Base-by-base conservation (phyloP, 1,284 basidiomycete genomes). In the Puccinia coronata region DNA sequence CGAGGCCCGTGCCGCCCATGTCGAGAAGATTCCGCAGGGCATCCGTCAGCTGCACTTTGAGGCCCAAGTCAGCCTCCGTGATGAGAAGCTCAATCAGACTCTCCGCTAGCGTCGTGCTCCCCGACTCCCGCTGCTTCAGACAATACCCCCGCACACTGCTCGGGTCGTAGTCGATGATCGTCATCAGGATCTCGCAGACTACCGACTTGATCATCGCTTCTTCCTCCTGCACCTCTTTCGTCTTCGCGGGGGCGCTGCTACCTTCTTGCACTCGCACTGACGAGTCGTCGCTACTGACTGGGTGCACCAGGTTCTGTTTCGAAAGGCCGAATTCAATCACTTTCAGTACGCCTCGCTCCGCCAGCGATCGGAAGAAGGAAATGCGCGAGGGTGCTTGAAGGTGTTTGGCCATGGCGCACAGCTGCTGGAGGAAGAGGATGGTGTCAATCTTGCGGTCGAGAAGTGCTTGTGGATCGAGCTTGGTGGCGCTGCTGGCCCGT, bases 391-490 rank as follows among this genome's bases (percentile, higher is more conserved):
- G 92, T 9, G 98, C 89, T 86, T 98, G 96, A 18, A 98, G 92
- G 85, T 95, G 95, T 89, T 98, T 99, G 83, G 94, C 95, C 92
- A 98, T 97, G 63, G 92, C 89, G 85, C 94, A 94, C 11, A 99
- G 90, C 84, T 98, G 95, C 84, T 98, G 95, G 57, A 99, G 88
- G 83, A 99, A 92, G 65, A 92, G 87, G 51, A 97, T 90, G 31
- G 94, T 91, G 84, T 95, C 92, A 61, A 90, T 89, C 65, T 80
- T 81, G 9, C 78, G 63, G 23, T 74, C 63, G 2, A 51, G 36
- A 23, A 49, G 75, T 63, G 28, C 31, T 63, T 47, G 23, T 23
- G 25, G 43, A 76, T 41, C 25, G 23, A 63, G 41, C 57, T 49
- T 36, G 36, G 25, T 20, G 11, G n/a, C n/a, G n/a, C n/a, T n/a